A percentile compares a stretch with the other conserved stretches of the same genome.
Evolutionary conservation across 2,329 filamentous ascomycete genomes (phyloP).

Genomic region (Phaeosphaeria sp.): DNA sequence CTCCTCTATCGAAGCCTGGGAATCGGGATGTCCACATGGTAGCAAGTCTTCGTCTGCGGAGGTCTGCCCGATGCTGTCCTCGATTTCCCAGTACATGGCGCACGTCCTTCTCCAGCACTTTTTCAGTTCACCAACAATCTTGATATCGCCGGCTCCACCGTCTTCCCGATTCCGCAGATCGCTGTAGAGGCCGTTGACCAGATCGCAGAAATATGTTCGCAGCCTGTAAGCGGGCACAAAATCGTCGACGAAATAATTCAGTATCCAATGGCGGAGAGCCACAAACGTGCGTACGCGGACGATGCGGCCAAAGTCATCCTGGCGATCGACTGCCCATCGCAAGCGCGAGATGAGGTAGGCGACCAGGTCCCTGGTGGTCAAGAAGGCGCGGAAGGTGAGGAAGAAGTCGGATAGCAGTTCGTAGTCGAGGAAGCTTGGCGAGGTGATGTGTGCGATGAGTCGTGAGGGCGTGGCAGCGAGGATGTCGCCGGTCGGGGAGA

Average conservation of each 20-base stretch:
- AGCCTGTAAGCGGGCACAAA: slow-evolving; percentile 80
- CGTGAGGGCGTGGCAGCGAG: slow-evolving; percentile 88
- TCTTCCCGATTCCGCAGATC: slow-evolving; percentile 59
- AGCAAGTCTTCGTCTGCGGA: slow-evolving; percentile 71
- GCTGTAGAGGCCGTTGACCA: slow-evolving; percentile 71
- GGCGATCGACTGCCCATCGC: slow-evolving; percentile 81
- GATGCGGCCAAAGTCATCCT: slow-evolving; percentile 86
- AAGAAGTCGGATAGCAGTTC: slow-evolving; percentile 98
- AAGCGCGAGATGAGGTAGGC: slow-evolving; percentile 84
- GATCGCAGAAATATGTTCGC: slow-evolving; percentile 77
- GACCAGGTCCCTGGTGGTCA: slow-evolving; percentile 77
- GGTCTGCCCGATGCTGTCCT: slow-evolving; percentile 66
- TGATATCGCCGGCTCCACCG: slow-evolving; percentile 70
- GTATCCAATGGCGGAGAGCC: slow-evolving; percentile 92
- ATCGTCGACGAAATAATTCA: slow-evolving; percentile 97
- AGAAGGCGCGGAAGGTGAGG: slow-evolving; percentile 87
- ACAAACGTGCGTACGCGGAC: slow-evolving; percentile 97
- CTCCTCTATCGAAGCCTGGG: slow-evolving; percentile 21
- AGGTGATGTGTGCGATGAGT: slow-evolving; percentile 94
- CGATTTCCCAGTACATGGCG: slow-evolving; percentile 83
- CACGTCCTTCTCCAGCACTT: slow-evolving; percentile 96
- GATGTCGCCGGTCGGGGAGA: slow-evolving; percentile 76
- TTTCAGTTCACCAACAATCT: slow-evolving; percentile 92
- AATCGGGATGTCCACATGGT: slow-evolving; percentile 73
- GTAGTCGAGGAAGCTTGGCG: slow-evolving; percentile 93